Base-by-base conservation (phyloP, 2,329 filamentous ascomycete genomes). In the Fusarium avenaceum region DNA sequence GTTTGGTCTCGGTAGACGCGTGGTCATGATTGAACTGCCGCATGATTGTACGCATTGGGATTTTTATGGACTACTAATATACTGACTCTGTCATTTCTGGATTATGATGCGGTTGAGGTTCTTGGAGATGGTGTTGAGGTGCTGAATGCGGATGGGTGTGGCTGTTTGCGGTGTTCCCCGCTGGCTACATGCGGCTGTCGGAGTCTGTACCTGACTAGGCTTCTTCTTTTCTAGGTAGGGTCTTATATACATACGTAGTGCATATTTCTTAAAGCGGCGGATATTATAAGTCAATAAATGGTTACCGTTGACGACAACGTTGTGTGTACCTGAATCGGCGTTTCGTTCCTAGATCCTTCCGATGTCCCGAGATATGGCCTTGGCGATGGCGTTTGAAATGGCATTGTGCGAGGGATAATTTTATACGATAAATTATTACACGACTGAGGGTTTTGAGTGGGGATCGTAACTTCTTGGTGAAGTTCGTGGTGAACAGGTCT, bases 131-230 rank as follows among this genome's bases (percentile, higher is more conserved):
- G 35, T 38, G 35, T 19, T 38, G 35, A 38, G 7, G 15, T 44
- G 61, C 57, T 65, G 61, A 53, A 53, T 39, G 53, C 61, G 53
- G 60, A 58, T 22, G 42, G 8, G 42, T 13, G 35, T 38, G 35
- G 60, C 61, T 64, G 61, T 17, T 64, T 64, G 30, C 61, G 60
- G 61, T 19, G 13, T 17, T 22, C 9, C 38, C 61, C 32, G 53
- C 61, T 44, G 47, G 19, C 53, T 65, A 46, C 60, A 53, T 64
- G 61, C 61, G 59, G 60, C 8, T 30, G 7, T 33, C 17, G 11
- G 20, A 30, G 42, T 54, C 19, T 46, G 40, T 32, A 3, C 19
- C 38, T 32, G 3, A 40, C 33, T 33, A 45, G 13, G 26, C 22
- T 22, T 33, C 17, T 10, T n/a, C 4, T 6, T 38, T 6, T 38